Percentiles rank a stretch among this genome's conserved stretches.
These are phyloP conservation scores for Ustilago crameri DNA, from an alignment of 1,284 basidiomycete genomes.

Conservation along the genomic window DNA sequence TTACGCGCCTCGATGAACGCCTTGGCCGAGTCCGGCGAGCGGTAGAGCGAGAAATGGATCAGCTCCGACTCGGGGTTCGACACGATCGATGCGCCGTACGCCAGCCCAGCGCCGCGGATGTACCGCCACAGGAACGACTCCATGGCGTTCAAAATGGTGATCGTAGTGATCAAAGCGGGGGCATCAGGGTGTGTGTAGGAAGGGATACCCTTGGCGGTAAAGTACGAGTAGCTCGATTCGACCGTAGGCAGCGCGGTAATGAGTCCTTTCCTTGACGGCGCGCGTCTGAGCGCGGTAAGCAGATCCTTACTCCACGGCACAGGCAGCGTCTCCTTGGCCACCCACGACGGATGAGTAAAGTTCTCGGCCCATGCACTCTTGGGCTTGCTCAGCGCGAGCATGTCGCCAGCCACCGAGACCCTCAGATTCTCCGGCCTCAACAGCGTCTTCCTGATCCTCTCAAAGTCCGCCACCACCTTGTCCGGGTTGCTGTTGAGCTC, in stretches of 20 bases:
- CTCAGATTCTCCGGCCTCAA: slow-evolving; percentile 80
- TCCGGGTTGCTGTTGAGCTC: slow-evolving; percentile 70
- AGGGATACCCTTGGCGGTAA: slow-evolving; percentile 77
- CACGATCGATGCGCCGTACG: slow-evolving; percentile 87
- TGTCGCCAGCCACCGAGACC: slow-evolving; percentile 87
- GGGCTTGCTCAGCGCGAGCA: slow-evolving; percentile 79
- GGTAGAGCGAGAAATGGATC: slow-evolving; percentile 78
- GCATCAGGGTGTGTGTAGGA: slow-evolving; percentile 77
- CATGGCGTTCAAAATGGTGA: slow-evolving; percentile 89
- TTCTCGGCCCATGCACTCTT: slow-evolving; percentile 69
- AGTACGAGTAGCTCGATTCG: slow-evolving; percentile 88
- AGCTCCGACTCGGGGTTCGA: slow-evolving; percentile 85
- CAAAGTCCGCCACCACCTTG: slow-evolving; percentile 55
- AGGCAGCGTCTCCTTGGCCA: slow-evolving; percentile 72
- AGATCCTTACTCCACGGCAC: slow-evolving; percentile 79
- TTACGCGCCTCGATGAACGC: slow-evolving; percentile 82
- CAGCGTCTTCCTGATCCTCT: slow-evolving; percentile 50
- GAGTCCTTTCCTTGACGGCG: slow-evolving; percentile 78
- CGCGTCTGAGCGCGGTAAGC: slow-evolving; percentile 79
- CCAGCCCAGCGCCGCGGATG: slow-evolving; percentile 70
- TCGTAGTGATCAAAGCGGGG: slow-evolving; percentile 83
- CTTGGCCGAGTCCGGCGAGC: slow-evolving; percentile 85
- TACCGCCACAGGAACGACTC: slow-evolving; percentile 89
- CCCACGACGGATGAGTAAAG: slow-evolving; percentile 21
- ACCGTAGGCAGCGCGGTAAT: slow-evolving; percentile 91